phyloP scores from a whole-genome alignment of 1,284 basidiomycete species.

The Apiotrichum brassicae region DNA sequence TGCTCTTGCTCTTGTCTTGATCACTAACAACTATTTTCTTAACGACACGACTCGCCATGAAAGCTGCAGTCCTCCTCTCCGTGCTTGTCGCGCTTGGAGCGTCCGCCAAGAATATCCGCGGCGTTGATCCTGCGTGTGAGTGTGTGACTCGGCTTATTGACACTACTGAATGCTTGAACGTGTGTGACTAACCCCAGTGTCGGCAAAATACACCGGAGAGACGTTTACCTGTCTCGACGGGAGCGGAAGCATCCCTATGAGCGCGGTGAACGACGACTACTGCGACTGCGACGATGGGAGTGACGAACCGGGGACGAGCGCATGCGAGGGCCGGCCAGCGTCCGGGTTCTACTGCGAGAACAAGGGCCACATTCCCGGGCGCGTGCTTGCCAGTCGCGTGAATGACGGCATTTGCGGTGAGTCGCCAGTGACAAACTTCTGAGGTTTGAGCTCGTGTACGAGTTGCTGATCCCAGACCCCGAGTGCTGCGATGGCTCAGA shows the following conservation, averaged over 20 bases:
- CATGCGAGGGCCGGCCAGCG: constrained; percentile 58
- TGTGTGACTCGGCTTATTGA: too few species aligned
- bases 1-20: too few species aligned
- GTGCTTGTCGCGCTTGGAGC: constrained; percentile 7
- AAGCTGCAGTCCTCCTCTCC: constrained; percentile 8
- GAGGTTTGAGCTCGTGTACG: too few species aligned
- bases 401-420: constrained; percentile 89
- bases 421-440: too few species aligned
- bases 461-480: constrained; percentile 63
- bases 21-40: too few species aligned
- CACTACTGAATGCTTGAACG: too few species aligned
- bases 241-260: constrained; percentile 52
- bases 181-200: constrained; percentile 9
- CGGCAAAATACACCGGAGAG: constrained; percentile 9
- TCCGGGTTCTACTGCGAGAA: constrained; percentile 81
- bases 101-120: constrained; percentile 4
- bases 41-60: too few species aligned
- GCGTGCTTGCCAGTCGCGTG: constrained; percentile 75
- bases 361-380: constrained; percentile 74
- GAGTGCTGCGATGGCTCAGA: constrained; percentile 99
- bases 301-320: constrained; percentile 89
- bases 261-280: constrained; percentile 85
- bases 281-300: constrained; percentile 91
- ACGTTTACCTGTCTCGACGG: constrained; percentile 42
- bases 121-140: constrained; percentile 17